Base-by-base conservation (phyloP, 257 asterid genomes). In the Lavandula angustifolia region DNA sequence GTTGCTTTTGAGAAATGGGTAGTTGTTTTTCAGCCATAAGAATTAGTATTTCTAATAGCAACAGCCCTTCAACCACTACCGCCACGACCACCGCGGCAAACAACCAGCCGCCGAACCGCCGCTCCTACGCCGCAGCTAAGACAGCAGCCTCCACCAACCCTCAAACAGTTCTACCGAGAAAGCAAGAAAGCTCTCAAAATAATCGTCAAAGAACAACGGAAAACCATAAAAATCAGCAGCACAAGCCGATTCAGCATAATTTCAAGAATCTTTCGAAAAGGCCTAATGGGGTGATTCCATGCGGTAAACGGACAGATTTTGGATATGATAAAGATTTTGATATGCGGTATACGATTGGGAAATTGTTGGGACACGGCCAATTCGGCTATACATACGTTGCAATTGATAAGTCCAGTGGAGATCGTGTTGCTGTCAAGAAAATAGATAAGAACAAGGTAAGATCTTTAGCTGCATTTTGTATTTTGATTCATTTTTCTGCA, bases 381-480 rank as follows among this genome's bases (percentile, higher is more conserved):
- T 94, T 94, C 70, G 99, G 99, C 1, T 90, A 94, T 69, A 94
- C 99, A 3, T 94, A 86, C 77, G 95, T 87, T 75, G 99, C 95
- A 14, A 81, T 84, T 31, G 95, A 94, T 64, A 90, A 84, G 83
- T 77, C 82, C 29, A 81, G 78, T 75, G 96, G 97, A 14, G 95
- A 94, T 83, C 97, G 99, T 22, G 99, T 94, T 71, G 99, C 99
- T 32, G 99, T 91, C 63, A 94, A 94, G 81, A 87, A 80, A 82
- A 87, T 94, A 68, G 97, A 94, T 53, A 94, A 94, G 82, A 88
- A 60, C 76, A 94, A 94, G 99, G 99, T 92, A 48, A 65, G 17
- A 4, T 16, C 13, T 54, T 48, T 18, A 14, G 13, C 38, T 33
- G 6, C 48, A 67, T 35, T 68, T 37, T 16, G n/a, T 34, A 40